Percentiles rank a stretch among this genome's conserved stretches.
Conservation (phyloP, 2,329 filamentous ascomycete species). For the Alternaria brassicicola region DNA sequence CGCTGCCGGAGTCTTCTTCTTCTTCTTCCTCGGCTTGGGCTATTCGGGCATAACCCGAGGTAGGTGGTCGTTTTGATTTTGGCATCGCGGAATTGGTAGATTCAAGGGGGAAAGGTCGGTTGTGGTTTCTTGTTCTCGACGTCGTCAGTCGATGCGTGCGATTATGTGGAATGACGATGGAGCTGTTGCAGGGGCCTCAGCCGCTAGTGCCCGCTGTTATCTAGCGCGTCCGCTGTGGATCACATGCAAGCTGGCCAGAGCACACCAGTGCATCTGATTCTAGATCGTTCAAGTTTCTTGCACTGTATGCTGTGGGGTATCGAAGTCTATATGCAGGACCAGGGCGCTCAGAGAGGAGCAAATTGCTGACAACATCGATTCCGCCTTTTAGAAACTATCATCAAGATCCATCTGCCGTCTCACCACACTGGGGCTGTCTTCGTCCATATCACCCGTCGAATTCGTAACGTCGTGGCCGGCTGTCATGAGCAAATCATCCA, state of each 20-base stretch:
- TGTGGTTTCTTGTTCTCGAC: conserved; percentile 15
- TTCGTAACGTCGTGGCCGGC: conserved; percentile 68
- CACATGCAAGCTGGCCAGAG: conserved; percentile 9
- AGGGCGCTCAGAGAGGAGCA: background rate
- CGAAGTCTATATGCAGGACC: conserved; percentile 1
- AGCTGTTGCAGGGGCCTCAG: conserved; percentile 26
- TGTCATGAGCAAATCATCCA: conserved; percentile 78
- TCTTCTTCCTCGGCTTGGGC: conserved; percentile 61
- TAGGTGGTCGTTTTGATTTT: conserved; percentile 48
- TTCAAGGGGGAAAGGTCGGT: conserved; percentile 8
- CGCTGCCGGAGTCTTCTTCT: conserved; percentile 50
- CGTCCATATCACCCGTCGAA: conserved; percentile 49
- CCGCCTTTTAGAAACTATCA: conserved; percentile 52
- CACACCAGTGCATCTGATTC: conserved; percentile 9
- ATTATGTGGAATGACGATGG: conserved; percentile 35
- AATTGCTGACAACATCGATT: background rate
- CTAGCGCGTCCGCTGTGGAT: conserved; percentile 9
- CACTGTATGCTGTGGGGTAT: conserved; percentile 10
- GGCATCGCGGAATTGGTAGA: conserved; percentile 32
- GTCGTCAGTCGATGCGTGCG: conserved; percentile 13
- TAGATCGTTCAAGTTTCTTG: conserved; percentile 3
- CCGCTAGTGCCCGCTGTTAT: conserved; percentile 17
- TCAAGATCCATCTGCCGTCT: conserved; percentile 53
- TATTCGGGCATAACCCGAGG: conserved; percentile 59
- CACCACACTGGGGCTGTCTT: conserved; percentile 57